These are phyloP conservation scores for Cichorium intybus DNA, from an alignment of 140 eudicot genomes.

Conservation along the genomic window DNA sequence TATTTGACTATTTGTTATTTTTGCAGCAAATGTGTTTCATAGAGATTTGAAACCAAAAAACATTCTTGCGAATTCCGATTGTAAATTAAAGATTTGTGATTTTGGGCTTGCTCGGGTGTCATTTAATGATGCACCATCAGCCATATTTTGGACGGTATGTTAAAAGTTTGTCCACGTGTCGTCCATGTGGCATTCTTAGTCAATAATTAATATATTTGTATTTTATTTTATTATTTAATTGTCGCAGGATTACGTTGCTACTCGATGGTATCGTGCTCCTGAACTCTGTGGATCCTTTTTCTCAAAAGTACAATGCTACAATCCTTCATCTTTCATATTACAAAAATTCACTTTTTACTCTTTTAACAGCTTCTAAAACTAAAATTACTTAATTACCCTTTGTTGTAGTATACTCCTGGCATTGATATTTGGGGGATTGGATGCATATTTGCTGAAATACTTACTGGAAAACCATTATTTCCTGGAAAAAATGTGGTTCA, in stretches of 20 bases:
- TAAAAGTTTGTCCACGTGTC: too few relatives aligned
- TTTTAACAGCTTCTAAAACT: neutral
- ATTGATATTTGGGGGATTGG: slow-evolving; percentile 97
- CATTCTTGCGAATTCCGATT: slow-evolving; percentile 84
- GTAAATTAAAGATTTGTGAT: slow-evolving; percentile 76
- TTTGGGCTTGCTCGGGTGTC: slow-evolving; percentile 86
- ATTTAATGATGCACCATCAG: slow-evolving; percentile 73
- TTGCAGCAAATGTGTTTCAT: slow-evolving; percentile 86
- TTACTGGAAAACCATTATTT: slow-evolving; percentile 78
- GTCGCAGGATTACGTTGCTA: slow-evolving; percentile 84
- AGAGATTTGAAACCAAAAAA: slow-evolving; percentile 92
- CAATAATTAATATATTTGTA: too few relatives aligned
- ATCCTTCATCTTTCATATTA: neutral
- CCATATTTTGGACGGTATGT: slow-evolving; percentile 78
- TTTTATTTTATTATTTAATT: slow-evolving; percentile 2
- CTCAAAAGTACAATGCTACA: slow-evolving; percentile 61
- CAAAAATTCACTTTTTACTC: neutral
- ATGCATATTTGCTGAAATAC: slow-evolving; percentile 96
- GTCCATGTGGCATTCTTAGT: neutral
- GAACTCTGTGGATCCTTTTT: slow-evolving; percentile 94
- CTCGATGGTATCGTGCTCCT: slow-evolving; percentile 98
- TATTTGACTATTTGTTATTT: neutral
- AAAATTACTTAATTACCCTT: neutral
- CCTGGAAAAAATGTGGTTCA: slow-evolving; percentile 97
- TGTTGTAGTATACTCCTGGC: slow-evolving; percentile 71